Base-by-base conservation (phyloP, 192 early-diverging fungal genomes). In the Rhizophagus sp. region DNA sequence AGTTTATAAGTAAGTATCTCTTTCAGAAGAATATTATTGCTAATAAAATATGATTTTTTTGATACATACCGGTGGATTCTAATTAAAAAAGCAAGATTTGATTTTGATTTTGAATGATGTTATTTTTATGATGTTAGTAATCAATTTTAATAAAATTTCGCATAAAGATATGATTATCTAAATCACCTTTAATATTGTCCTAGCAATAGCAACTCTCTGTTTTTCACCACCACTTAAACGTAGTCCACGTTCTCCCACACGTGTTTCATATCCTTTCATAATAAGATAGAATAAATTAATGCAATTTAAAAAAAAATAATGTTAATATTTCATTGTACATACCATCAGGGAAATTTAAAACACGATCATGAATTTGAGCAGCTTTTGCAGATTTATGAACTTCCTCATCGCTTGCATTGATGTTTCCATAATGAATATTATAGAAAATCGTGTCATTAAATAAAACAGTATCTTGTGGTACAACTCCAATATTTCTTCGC, bases 371-470 rank as follows among this genome's bases (percentile, higher is more conserved):
- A 68, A 96, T 94, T 75, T 95, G 93, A 0, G 94, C 94, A 10
- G 90, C 90, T 74, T 86, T 88, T 8, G 95, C 95, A 17, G 94
- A 94, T 15, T 82, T 81, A 12, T 87, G 83, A 13, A 96, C 91
- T 73, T 95, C 91, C 34, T 88, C 89, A 65, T 92, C 90, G 2
- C 89, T 82, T 33, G 95, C 94, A 66, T 87, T 75, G 12, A 87
- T 84, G 25, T 92, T 85, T 24, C 93, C 94, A 83, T 98, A 99
- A 25, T 92, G 92, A 82, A 99, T 97, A 84, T 99, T 99, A 89
- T 96, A 97, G 63, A 88, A 88, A 76, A 99, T 92, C 24, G 96
- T 94, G 73, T 98, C 95, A 84, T 99, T 99, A 87, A 99, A 99
- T 27, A 98, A 88, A 1, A 98, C 96, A 17, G 97, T 97, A 83